Percentiles rank a stretch among this genome's conserved stretches.
phyloP scores from a whole-genome alignment of 2,329 filamentous ascomycete genomes.

The Penicillium sp. region DNA sequence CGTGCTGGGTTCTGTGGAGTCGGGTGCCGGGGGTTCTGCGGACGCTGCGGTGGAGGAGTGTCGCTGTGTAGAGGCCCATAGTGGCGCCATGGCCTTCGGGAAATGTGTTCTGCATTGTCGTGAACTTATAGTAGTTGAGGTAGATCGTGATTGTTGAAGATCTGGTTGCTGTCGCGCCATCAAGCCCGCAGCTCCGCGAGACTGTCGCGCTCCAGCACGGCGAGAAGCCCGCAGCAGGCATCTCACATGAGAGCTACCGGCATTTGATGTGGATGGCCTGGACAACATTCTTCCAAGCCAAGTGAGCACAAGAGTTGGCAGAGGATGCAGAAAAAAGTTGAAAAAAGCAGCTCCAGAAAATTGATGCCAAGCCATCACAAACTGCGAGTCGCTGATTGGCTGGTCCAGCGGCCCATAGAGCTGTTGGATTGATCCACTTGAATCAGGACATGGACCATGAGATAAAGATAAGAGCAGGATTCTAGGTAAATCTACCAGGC shows the following conservation, averaged over 20 bases:
- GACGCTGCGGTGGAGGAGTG: constrained; percentile 23
- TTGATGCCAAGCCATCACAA: constrained; percentile 32
- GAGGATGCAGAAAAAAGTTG: constrained; percentile 9
- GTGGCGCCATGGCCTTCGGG: not conserved
- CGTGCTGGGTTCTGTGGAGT: constrained; percentile 10
- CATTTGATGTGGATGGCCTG: constrained; percentile 30
- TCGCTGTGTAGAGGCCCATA: constrained; percentile 19
- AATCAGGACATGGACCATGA: not conserved
- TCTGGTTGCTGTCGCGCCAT: constrained; percentile 17
- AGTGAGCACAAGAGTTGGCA: not conserved
- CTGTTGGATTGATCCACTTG: not conserved
- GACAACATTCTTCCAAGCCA: constrained; percentile 36
- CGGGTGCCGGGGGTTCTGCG: constrained; percentile 12
- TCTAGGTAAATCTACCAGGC: not conserved
- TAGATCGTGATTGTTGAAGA: constrained; percentile 7
- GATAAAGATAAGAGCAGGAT: not conserved
- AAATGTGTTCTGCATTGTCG: not conserved
- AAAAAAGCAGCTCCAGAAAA: constrained; percentile 28
- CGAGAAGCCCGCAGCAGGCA: constrained; percentile 23
- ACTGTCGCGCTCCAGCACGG: constrained; percentile 24
- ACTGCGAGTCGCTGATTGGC: constrained; percentile 30
- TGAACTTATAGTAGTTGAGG: not conserved
- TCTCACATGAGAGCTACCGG: constrained; percentile 28
- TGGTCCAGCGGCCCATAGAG: not conserved
- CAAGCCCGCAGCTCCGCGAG: constrained; percentile 25